Evolutionary conservation across 768 basidiomycete genomes (phyloP), one percentile per base, ranked within the genome.

Genomic region (Obba rivulosa): DNA sequence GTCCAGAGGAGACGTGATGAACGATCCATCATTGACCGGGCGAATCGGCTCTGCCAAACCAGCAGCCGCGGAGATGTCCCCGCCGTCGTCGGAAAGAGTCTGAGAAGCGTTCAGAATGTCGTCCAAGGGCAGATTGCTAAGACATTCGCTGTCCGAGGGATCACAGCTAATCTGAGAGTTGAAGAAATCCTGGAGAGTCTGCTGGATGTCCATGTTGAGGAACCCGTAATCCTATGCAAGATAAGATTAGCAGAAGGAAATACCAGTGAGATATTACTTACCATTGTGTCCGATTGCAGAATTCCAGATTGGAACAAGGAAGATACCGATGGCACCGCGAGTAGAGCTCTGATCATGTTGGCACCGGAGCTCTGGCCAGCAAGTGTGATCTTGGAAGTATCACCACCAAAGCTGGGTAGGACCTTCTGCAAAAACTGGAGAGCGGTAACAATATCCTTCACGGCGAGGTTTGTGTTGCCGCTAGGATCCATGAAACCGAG

Each of bases 221-320:
- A 90, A 85, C 4, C 88, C 88, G 57, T 78, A 90, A 62, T 85
- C 75, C 87, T 89, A 22, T 45, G 37, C 5, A 41, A 35, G 1
- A 17, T 41, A 14, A 31, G 17, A 35, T 0, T 25, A 36, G 40
- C 22, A 11, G 21, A 20, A 20, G 20, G 21, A 18, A 28, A 8
- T 18, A 20, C 23, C 10, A 21, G 21, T 9, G 17, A 13, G 1
- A 36, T n/a, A 10, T 10, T 21, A 58, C 75, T 49, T 57, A 85
- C 88, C 80, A 93, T 87, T 2, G 92, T 87, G 59, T 93, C 92
- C 0, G 89, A 92, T 46, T 94, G 90, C 17, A 93, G 61, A 49
- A 92, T 90, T 0, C 83, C 87, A 44, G 78, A 84, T 49, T 76
- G 71, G 73, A 94, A 94, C 43, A 92, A 70, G 1, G 77, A 71